Evolutionary conservation across 1,139 yeast genomes (phyloP), one percentile per base, ranked within the genome.

Genomic region (Taiozyma sp.): DNA sequence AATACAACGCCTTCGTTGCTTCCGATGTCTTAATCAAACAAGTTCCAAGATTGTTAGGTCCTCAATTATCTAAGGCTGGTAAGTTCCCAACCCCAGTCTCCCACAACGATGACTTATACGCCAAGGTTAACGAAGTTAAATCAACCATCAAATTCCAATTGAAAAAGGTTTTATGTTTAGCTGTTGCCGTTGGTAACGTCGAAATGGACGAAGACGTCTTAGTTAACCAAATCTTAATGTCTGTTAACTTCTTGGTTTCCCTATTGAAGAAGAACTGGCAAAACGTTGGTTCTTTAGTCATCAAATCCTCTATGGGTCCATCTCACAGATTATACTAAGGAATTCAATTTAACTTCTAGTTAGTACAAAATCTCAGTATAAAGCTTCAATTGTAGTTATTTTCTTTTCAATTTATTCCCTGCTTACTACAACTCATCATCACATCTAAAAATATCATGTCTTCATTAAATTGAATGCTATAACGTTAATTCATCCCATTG

Each of bases 41-140:
- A 83, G 96, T 95, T 75, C 99, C 99, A 80, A 95, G 99, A 87
- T 87, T 95, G 75, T 87, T 95, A 75, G 99, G 99, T 82, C 99
- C 99, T 77, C 97, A 95, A 79, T 92, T 95, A 76, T 95, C 99
- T 69, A 95, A 95, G 90, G 99, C 98, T 75, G 99, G 99, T 88
- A 95, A 95, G 92, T 95, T 95, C 96, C 99, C 99, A 79, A 92
- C 99, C 76, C 99, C 99, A 79, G 98, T 95, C 70, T 93, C 99
- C 63, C 99, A 93, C 88, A 83, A 89, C 78, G 99, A 95, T 76
- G 99, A 95, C 78, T 86, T 95, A 75, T 88, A 89, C 86, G 74
- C 83, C 67, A 93, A 93, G 90, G 95, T 95, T 71, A 85, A 81
- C 70, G 99, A 95, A 74, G 99, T 93, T 71, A 92, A 88, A 83